Conservation (phyloP, 176 grass and related monocot species). For the Oryza punctata region DNA sequence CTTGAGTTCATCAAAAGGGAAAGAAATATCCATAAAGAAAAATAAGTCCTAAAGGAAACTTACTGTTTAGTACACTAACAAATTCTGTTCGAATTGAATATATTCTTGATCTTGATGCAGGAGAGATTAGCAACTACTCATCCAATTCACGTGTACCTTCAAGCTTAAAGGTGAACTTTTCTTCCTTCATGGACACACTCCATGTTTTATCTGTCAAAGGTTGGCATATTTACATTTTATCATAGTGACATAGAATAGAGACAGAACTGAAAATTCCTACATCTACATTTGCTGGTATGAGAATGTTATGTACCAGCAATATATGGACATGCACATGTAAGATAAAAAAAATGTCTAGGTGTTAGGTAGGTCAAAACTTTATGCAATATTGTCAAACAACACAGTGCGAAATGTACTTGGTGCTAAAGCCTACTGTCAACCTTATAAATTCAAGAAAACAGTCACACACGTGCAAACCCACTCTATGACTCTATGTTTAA, state of each 20-base stretch:
- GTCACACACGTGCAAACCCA: not conserved
- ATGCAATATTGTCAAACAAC: conserved; percentile 1
- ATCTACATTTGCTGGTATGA: conserved; percentile 3
- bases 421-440: not conserved
- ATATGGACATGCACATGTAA: not conserved
- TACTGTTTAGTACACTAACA: not conserved
- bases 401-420: conserved; percentile 15
- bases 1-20: not conserved
- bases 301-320: not conserved
- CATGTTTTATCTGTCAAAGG: conserved; percentile 18
- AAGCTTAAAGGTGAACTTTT: conserved; percentile 44
- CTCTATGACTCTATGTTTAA: not conserved
- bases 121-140: conserved; percentile 44
- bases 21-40: not conserved
- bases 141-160: conserved; percentile 23
- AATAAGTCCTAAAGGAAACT: not conserved
- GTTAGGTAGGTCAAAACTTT: conserved; percentile 7
- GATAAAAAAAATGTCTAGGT: not conserved
- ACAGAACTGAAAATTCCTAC: not conserved
- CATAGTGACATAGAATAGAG: not conserved
- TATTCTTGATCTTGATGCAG: conserved; percentile 43
- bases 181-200: not conserved
- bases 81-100: conserved; percentile 43
- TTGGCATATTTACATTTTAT: conserved; percentile 17
- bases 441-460: not conserved